Conservation (phyloP, 495 filamentous ascomycete genomes). For the Lepraria neglecta region DNA sequence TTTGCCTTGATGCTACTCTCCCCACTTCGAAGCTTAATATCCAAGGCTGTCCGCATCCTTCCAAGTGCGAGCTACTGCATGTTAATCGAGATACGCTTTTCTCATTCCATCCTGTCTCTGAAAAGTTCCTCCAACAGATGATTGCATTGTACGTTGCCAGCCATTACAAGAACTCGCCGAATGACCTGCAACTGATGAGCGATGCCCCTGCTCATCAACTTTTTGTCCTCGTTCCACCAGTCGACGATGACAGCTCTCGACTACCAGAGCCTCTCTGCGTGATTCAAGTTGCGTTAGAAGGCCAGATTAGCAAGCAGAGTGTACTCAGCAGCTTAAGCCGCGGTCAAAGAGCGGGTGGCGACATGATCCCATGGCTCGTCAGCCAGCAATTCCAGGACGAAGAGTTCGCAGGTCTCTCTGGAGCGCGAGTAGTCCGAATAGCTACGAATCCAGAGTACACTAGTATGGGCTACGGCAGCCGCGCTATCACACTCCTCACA, state of each 20-base stretch:
- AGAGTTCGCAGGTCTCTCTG: conserved; percentile 88
- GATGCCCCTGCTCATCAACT: conserved; percentile 97
- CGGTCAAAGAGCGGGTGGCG: conserved; percentile 84
- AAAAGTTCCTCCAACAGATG: conserved; percentile 97
- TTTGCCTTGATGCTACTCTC: conserved; percentile 88
- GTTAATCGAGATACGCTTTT: conserved; percentile 97
- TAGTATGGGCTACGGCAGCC: conserved; percentile 91
- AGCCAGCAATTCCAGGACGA: conserved; percentile 98
- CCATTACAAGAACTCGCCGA: conserved; percentile 97
- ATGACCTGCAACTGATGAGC: conserved; percentile 95
- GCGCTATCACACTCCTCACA: conserved; percentile 73
- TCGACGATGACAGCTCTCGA: conserved; percentile 65
- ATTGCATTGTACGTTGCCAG: conserved; percentile 96
- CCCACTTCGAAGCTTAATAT: conserved; percentile 67
- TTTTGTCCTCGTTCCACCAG: conserved; percentile 86
- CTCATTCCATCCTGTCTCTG: conserved; percentile 94
- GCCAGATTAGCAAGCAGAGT: conserved; percentile 86
- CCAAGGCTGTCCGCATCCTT: conserved; percentile 82
- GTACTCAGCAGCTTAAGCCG: conserved; percentile 83
- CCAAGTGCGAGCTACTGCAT: conserved; percentile 79
- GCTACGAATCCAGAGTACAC: conserved; percentile 93
- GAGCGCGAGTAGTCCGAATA: conserved; percentile 88
- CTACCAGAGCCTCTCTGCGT: conserved; percentile 92
- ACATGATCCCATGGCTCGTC: conserved; percentile 96
- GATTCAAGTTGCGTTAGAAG: conserved; percentile 91